A percentile compares a stretch with the other conserved stretches of the same genome.
Evolutionary conservation across 768 basidiomycete genomes (phyloP).

Genomic region (Termitomyces sp.): DNA sequence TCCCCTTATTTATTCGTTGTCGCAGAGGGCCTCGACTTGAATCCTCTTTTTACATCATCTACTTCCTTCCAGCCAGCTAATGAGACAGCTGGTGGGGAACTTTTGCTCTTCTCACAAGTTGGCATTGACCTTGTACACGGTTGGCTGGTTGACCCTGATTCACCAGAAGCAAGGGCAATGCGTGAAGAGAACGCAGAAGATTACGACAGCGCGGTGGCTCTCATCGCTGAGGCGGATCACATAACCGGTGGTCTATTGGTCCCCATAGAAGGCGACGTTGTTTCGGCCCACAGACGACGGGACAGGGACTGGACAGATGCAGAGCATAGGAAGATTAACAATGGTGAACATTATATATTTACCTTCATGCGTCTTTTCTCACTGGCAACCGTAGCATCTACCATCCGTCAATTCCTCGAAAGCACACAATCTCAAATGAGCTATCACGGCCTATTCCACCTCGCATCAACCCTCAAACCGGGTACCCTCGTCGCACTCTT

Average conservation of each 20-base stretch:
- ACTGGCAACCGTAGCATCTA: constrained; percentile 41
- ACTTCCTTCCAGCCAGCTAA: constrained; percentile 61
- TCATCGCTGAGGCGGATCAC: constrained; percentile 79
- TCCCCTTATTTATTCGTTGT: neutral
- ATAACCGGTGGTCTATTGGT: constrained; percentile 60
- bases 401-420: constrained; percentile 64
- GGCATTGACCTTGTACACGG: constrained; percentile 83
- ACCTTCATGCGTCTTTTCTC: neutral
- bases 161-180: constrained; percentile 52
- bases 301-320: constrained; percentile 36
- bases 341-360: constrained; percentile 44
- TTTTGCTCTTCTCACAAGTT: constrained; percentile 80
- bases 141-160: constrained; percentile 76
- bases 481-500: constrained; percentile 75
- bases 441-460: constrained; percentile 80
- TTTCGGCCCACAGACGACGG: constrained; percentile 12
- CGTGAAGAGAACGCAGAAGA: constrained; percentile 39
- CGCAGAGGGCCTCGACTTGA: constrained; percentile 83
- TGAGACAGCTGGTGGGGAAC: constrained; percentile 58
- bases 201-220: constrained; percentile 69
- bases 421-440: constrained; percentile 77
- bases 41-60: constrained; percentile 72
- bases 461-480: constrained; percentile 56
- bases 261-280: constrained; percentile 24
- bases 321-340: constrained; percentile 58